A percentile compares a stretch with the other conserved stretches of the same genome.
Conservation (phyloP, 805 yeast species). For the Pichia manshurica region DNA sequence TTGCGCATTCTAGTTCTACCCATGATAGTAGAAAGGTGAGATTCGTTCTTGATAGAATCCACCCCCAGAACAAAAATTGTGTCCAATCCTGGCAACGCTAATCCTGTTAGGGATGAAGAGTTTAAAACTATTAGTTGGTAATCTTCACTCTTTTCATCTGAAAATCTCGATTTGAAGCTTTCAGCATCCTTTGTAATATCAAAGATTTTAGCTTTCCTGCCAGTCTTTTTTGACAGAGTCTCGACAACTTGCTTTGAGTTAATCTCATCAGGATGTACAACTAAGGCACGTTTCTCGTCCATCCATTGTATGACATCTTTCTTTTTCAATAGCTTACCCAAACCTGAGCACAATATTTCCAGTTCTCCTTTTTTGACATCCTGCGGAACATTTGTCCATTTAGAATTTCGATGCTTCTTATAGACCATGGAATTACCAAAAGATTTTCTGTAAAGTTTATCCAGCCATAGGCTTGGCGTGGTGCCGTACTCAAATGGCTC, state of each 20-base stretch:
- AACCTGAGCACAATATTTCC: slow-evolving; percentile 22
- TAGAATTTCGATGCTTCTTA: slow-evolving; percentile 22
- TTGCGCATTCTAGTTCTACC: slow-evolving; percentile 24
- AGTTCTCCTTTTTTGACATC: slow-evolving; percentile 20
- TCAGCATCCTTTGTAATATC: slow-evolving; percentile 13
- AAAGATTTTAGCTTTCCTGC: slow-evolving; percentile 13
- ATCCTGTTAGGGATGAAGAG: slow-evolving; percentile 23
- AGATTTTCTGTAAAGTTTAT: slow-evolving; percentile 18
- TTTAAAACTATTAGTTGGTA: slow-evolving; percentile 24
- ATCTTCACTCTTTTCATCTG: slow-evolving; percentile 1
- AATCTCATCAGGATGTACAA: slow-evolving; percentile 28
- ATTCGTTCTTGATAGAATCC: slow-evolving; percentile 25
- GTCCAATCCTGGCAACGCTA: slow-evolving; percentile 24
- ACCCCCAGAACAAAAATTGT: slow-evolving; percentile 28
- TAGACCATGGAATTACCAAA: slow-evolving; percentile 22
- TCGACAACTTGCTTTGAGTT: slow-evolving; percentile 16
- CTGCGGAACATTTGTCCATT: slow-evolving; percentile 9
- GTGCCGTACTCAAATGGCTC: slow-evolving; percentile 22
- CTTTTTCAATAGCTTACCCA: slow-evolving; percentile 21
- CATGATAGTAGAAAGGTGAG: slow-evolving; percentile 20
- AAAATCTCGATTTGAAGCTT: slow-evolving; percentile 12
- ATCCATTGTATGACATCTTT: slow-evolving; percentile 6
- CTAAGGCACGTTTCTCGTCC: slow-evolving; percentile 13
- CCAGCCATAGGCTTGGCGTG: slow-evolving; percentile 18
- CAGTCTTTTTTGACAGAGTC: slow-evolving; percentile 11